Base-by-base conservation (phyloP, 495 filamentous ascomycete species). In the Tuber indicum region DNA sequence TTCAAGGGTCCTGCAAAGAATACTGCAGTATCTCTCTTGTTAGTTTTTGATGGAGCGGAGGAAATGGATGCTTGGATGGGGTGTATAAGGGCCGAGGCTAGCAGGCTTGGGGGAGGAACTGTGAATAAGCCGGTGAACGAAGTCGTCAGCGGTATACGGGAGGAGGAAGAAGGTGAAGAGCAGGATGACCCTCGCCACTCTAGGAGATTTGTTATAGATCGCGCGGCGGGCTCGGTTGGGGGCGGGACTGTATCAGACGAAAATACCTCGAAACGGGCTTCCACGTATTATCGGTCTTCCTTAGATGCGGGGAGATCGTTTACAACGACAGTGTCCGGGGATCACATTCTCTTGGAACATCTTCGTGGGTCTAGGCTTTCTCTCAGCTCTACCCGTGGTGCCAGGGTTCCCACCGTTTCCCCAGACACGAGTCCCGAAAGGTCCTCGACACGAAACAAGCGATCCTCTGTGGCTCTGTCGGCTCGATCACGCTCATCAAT, bases 21-120 rank as follows among this genome's bases (percentile, higher is more conserved):
- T 36, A 86, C 92, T 26, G 87, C 90, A 1, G 89, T 89, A 62
- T 91, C 87, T 62, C 89, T 97, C 75, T 86, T 99, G 62, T 86
- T 99, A 76, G 90, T 99, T 1, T 90, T 97, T 73, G 89, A 92
- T 72, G 91, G 87, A 77, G 90, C 94, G 36, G 91, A 93, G 75
- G 91, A 93, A 10, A 94, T 98, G 93, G 93, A 94, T 76, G 85
- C 86, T 42, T 99, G 96, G 96, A 87, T 94, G 85, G 84, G 81
- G 26, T 79, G 83, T 26, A 84, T 88, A 46, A 81, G 86, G 69
- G 81, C 84, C 43, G 84, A 87, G 76, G 87, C 88, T 73, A 84
- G 85, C 36, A 72, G 74, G 7, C 75, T 88, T 47, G 86, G 85
- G 42, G 86, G 86, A 42, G 83, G 82, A 58, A 26, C n/a, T 77